Evolutionary conservation across 1,284 basidiomycete genomes (phyloP).

Genomic region (Cerioporus squamosus): DNA sequence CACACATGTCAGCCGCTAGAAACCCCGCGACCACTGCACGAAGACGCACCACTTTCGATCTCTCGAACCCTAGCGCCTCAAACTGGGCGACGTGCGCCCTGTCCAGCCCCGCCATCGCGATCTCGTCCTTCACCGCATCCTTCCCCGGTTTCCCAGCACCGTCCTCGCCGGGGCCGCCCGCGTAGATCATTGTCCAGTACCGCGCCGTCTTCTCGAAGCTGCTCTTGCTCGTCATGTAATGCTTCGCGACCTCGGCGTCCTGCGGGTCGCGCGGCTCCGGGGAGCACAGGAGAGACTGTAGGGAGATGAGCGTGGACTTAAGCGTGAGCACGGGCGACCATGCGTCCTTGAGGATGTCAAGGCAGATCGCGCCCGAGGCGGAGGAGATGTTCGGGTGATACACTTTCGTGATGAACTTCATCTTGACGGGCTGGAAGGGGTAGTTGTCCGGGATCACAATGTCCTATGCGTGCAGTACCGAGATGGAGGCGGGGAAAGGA

Average conservation of each 20-base stretch:
- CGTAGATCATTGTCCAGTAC: conserved; percentile 94
- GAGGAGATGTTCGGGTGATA: conserved; percentile 98
- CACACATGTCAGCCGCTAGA: background rate
- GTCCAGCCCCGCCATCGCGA: conserved; percentile 78
- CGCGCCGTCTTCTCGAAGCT: conserved; percentile 93
- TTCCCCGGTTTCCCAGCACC: conserved; percentile 29
- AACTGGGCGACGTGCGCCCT: conserved; percentile 77
- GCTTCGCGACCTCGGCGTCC: conserved; percentile 98
- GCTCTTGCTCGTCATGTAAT: conserved; percentile 86
- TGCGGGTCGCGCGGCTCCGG: conserved; percentile 98
- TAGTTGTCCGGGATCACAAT: conserved; percentile 95
- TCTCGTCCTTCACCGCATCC: conserved; percentile 49
- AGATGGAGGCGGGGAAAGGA: background rate
- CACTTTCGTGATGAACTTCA: conserved; percentile 97
- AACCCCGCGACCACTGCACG: background rate
- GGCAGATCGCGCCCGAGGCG: conserved; percentile 90
- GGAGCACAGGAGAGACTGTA: conserved; percentile 94
- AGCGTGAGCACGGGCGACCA: conserved; percentile 95
- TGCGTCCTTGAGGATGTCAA: conserved; percentile 88
- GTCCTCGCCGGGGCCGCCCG: conserved; percentile 64
- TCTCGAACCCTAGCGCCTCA: conserved; percentile 73
- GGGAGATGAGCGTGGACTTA: conserved; percentile 95
- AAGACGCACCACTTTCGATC: conserved; percentile 73
- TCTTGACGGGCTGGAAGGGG: conserved; percentile 97
- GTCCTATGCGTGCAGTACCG: conserved; percentile 59